Percentiles rank a stretch among this genome's conserved stretches.
These are phyloP conservation scores for Mortierella sp. DNA, from an alignment of 371 early-diverging fungal genomes.

Conservation along the genomic window DNA sequence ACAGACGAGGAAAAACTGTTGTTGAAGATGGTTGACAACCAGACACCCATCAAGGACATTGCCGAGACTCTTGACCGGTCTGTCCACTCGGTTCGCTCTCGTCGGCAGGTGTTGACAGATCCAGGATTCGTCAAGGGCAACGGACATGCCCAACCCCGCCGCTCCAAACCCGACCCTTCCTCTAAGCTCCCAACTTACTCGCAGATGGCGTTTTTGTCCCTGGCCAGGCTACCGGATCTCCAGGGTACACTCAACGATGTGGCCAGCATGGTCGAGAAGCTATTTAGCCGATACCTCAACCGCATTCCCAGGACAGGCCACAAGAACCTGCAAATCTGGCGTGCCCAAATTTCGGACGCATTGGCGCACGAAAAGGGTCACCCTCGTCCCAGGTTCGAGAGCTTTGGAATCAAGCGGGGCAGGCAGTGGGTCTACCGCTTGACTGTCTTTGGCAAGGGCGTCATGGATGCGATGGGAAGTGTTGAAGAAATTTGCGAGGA, in stretches of 20 bases:
- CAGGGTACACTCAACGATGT: conserved; percentile 56
- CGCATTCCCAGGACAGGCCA: conserved; percentile 56
- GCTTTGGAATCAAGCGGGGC: conserved; percentile 57
- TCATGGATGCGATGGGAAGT: conserved; percentile 52
- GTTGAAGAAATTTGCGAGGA: conserved; percentile 54
- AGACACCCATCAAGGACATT: conserved; percentile 47
- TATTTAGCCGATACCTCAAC: conserved; percentile 54
- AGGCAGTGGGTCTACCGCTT: conserved; percentile 54
- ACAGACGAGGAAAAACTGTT: conserved; percentile 43
- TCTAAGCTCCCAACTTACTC: conserved; percentile 56
- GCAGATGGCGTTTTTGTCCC: conserved; percentile 55
- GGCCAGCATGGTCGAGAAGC: conserved; percentile 51
- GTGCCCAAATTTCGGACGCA: conserved; percentile 57
- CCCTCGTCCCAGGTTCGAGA: conserved; percentile 52
- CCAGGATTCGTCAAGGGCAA: conserved; percentile 57
- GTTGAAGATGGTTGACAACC: conserved; percentile 38
- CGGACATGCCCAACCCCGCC: conserved; percentile 57
- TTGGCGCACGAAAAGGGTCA: conserved; percentile 56
- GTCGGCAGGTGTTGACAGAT: conserved; percentile 51
- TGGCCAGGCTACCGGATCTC: conserved; percentile 45
- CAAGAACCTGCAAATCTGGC: conserved; percentile 57
- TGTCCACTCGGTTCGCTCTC: conserved; percentile 55
- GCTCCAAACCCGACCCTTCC: conserved; percentile 51
- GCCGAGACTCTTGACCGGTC: conserved; percentile 50
- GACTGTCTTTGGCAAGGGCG: conserved; percentile 50